These are phyloP conservation scores for Chlorella sp. DNA, from an alignment of 139 green algal species.

Conservation along the genomic window DNA sequence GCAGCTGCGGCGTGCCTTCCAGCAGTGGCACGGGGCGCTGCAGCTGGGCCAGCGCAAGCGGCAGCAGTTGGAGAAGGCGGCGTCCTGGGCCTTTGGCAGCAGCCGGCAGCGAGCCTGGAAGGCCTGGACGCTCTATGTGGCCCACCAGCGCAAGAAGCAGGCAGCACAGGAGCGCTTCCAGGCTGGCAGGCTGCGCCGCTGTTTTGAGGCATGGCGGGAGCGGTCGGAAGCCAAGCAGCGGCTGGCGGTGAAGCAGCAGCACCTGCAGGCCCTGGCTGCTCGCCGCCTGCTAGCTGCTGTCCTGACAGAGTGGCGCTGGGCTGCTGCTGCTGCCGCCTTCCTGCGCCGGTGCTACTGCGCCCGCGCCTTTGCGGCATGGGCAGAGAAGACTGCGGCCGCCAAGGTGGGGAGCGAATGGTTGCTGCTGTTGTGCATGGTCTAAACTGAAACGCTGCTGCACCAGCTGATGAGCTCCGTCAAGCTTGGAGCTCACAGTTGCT, in stretches of 20 bases:
- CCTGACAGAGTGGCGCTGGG: not conserved
- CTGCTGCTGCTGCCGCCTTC: not conserved
- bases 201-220: not conserved
- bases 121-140: not conserved
- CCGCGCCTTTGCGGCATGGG: not conserved
- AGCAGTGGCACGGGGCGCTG: not conserved
- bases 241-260: conserved; percentile 7
- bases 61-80: not conserved
- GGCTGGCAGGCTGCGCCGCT: not conserved
- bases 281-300: not conserved
- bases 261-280: not conserved
- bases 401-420: not conserved
- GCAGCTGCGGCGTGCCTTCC: too few species aligned
- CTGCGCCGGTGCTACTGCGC: conserved; percentile 4
- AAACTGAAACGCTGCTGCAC: not conserved
- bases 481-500: too few species aligned
- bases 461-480: too few species aligned
- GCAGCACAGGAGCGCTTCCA: not conserved
- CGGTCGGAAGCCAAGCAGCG: not conserved
- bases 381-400: not conserved
- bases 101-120: not conserved
- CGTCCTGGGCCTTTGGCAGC: not conserved
- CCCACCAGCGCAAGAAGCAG: not conserved
- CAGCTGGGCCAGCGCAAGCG: not conserved
- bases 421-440: not conserved